Evolutionary conservation across 768 basidiomycete species (phyloP).

Genomic region (Amanita exitialis): DNA sequence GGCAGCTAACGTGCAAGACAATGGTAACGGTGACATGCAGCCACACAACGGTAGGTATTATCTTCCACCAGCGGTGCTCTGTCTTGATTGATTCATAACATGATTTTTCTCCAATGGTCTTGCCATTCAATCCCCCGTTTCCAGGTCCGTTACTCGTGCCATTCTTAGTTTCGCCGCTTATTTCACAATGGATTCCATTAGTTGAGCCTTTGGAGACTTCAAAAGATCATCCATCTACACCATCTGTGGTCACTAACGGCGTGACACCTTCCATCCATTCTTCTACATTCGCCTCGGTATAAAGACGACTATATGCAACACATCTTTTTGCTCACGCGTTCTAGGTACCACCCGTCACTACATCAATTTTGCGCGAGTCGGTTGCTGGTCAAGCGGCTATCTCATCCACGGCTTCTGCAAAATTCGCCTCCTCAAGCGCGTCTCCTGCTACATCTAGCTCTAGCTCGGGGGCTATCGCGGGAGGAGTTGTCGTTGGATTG

Average conservation of each 20-base stretch:
- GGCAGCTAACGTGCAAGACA: not conserved
- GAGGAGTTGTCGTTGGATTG: constrained; percentile 3
- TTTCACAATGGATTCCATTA: not conserved
- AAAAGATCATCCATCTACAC: not conserved
- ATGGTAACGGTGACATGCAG: not conserved
- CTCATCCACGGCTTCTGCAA: not conserved
- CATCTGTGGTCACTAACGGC: not conserved
- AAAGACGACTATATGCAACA: too few relatives aligned
- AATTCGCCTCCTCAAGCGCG: not conserved
- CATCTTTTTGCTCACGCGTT: not conserved
- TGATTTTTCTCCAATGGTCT: not conserved
- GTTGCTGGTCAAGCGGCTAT: not conserved
- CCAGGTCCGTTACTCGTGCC: not conserved
- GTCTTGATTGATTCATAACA: not conserved
- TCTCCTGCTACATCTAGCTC: not conserved
- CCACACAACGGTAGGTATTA: not conserved
- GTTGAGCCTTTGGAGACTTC: not conserved
- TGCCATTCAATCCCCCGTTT: not conserved
- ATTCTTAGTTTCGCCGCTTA: not conserved
- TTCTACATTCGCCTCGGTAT: not conserved
- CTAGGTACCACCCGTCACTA: not conserved
- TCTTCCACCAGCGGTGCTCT: not conserved
- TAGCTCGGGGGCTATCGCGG: not conserved
- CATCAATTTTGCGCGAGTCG: not conserved
- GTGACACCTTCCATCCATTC: not conserved